Conservation (phyloP, 768 basidiomycete genomes). For the Serendipita sp. region DNA sequence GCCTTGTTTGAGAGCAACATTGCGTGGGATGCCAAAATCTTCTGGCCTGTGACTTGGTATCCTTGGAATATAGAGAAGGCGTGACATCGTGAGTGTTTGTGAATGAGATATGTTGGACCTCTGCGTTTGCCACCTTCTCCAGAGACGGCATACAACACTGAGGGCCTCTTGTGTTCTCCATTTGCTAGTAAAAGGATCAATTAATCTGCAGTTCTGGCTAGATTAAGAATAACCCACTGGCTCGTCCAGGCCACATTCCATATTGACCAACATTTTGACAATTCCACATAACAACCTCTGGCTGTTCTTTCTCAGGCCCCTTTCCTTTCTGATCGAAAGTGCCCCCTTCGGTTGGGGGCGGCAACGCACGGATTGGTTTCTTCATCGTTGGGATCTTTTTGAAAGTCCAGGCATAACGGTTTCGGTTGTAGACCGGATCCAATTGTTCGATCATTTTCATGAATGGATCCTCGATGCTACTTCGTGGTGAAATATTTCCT, state of each 20-base stretch:
- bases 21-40: slow-evolving; percentile 17
- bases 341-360: background rate
- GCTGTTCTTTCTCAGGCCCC: background rate
- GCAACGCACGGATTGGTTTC: background rate
- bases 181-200: background rate
- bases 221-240: background rate
- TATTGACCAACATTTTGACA: slow-evolving; percentile 5
- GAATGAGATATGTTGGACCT: slow-evolving; percentile 53
- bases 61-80: slow-evolving; percentile 63
- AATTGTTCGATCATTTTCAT: slow-evolving; percentile 5
- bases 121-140: slow-evolving; percentile 23
- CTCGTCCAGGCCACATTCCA: slow-evolving; percentile 3
- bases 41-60: background rate
- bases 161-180: background rate
- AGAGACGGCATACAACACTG: background rate
- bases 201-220: background rate
- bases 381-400: background rate
- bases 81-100: slow-evolving; percentile 64
- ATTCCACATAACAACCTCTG: slow-evolving; percentile 2
- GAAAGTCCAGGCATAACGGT: slow-evolving; percentile 1
- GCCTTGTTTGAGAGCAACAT: slow-evolving; percentile 56
- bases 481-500: slow-evolving; percentile 2
- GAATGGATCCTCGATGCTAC: slow-evolving; percentile 4
- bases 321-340: background rate
- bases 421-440: slow-evolving; percentile 2